Conservation (phyloP, 306 rosid genomes). For the Quillaja saponaria region DNA sequence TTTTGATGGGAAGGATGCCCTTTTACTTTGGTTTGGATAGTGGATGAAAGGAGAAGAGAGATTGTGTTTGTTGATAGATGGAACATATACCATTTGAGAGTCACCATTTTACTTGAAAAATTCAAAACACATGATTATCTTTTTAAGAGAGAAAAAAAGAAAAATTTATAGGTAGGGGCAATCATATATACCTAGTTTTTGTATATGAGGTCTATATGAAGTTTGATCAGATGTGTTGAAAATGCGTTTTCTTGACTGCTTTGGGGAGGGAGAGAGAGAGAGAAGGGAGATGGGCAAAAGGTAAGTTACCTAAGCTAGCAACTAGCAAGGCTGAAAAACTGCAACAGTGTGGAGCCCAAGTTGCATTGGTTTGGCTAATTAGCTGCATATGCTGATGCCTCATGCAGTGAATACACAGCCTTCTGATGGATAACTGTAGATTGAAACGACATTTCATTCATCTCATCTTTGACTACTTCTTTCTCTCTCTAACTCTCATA, state of each 20-base stretch:
- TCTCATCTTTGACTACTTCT: conserved; percentile 42
- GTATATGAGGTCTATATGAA: conserved; percentile 23
- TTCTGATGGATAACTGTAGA: conserved; percentile 57
- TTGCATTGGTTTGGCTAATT: conserved; percentile 43
- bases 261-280: conserved; percentile 21
- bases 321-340: conserved; percentile 29
- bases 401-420: conserved; percentile 38
- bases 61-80: conserved; percentile 52
- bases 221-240: conserved; percentile 13
- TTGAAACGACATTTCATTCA: conserved; percentile 65
- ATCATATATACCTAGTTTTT: conserved; percentile 43
- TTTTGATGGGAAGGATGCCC: conserved; percentile 52
- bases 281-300: conserved; percentile 25
- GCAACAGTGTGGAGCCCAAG: conserved; percentile 51
- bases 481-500: conserved; percentile 8
- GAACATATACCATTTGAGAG: conserved; percentile 69
- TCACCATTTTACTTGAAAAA: conserved; percentile 50
- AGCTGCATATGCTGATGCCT: conserved; percentile 47
- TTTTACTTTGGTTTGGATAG: conserved; percentile 66
- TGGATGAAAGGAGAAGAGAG: conserved; percentile 37
- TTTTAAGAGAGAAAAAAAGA: conserved; percentile 23
- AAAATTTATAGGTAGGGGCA: conserved; percentile 30
- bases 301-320: conserved; percentile 10
- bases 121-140: conserved; percentile 76
- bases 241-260: conserved; percentile 62